Evolutionary conservation across 2,329 filamentous ascomycete genomes (phyloP).

Genomic region (Daldinia sp.): DNA sequence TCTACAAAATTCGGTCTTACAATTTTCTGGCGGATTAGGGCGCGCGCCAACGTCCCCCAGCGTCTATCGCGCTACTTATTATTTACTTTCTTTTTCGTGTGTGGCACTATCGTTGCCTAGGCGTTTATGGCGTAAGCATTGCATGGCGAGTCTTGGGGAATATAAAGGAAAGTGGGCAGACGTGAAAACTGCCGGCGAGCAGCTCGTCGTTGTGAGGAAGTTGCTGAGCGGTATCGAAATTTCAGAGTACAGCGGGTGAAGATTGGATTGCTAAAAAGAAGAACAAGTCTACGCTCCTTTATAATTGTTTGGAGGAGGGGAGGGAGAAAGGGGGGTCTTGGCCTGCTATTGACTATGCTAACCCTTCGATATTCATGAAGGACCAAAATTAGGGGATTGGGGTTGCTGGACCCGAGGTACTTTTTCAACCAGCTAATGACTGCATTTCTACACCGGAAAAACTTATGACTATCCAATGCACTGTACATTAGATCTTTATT

Average conservation of each 20-base stretch:
- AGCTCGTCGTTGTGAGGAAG: slow-evolving; percentile 23
- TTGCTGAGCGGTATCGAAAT: background rate
- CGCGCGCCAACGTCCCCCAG: background rate
- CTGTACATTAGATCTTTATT: slow-evolving; percentile 40
- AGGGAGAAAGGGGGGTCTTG: background rate
- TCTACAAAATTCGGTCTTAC: background rate
- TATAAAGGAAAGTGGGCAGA: slow-evolving; percentile 31
- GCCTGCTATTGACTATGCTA: slow-evolving; percentile 13
- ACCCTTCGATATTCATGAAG: slow-evolving; percentile 17
- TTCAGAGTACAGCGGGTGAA: slow-evolving; percentile 19
- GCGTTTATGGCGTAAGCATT: slow-evolving; percentile 40
- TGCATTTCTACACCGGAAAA: slow-evolving; percentile 32
- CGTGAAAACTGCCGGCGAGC: slow-evolving; percentile 31
- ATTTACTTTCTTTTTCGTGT: slow-evolving; percentile 14
- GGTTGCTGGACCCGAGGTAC: slow-evolving; percentile 11
- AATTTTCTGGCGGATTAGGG: background rate
- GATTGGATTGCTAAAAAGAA: slow-evolving; percentile 32
- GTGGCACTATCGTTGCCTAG: slow-evolving; percentile 1
- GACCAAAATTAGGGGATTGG: slow-evolving; percentile 9
- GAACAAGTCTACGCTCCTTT: slow-evolving; percentile 33
- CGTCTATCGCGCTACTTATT: slow-evolving; percentile 8
- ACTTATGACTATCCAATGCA: slow-evolving; percentile 33
- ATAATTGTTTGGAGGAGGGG: slow-evolving; percentile 18
- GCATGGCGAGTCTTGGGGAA: slow-evolving; percentile 34
- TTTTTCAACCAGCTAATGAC: slow-evolving; percentile 32